Evolutionary conservation across 2,329 filamentous ascomycete genomes (phyloP), one percentile per base, ranked within the genome.

Genomic region (Exophiala lecanii-corni): DNA sequence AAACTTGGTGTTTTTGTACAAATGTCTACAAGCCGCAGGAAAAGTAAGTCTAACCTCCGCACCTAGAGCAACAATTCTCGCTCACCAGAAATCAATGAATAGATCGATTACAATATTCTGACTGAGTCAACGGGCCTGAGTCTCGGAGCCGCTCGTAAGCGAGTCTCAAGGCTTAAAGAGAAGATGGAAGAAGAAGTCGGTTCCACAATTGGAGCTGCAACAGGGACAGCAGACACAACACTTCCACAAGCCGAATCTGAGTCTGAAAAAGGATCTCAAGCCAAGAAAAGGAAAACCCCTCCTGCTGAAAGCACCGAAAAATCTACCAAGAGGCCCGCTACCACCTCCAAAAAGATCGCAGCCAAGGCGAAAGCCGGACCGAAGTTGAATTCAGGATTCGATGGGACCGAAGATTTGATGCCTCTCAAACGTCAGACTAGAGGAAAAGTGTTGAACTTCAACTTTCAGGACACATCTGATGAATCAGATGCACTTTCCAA

Each of bases 81-180:
- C n/a, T n/a, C n/a, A n/a, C n/a, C n/a, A n/a, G n/a, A n/a, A n/a
- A n/a, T n/a, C n/a, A n/a, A n/a, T n/a, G n/a, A n/a, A 19, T 38
- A 63, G 69, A 64, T 72, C 35, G 59, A 71, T 43, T 70, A 62
- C 55, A 50, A 55, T 18, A 59, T 59, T 10, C 62, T 69, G 3
- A 63, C 61, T 26, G 43, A 50, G 5, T 56, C 51, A 2, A 58
- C 57, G 2, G 58, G 57, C 25, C 55, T 67, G 46, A 67, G 62
- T n/a, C 42, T 60, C 2, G 59, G 58, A 2, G 65, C 65, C 19
- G 64, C 63, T 45, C 56, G 63, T 9, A 67, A 64, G 62, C 58
- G 65, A n/a, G 68, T 61, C 41, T 59, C 57, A 0, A 62, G 65
- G 38, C 57, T 68, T 36, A 56, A 52, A 45, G 53, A 52, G 16